A percentile compares a stretch with the other conserved stretches of the same genome.
Evolutionary conservation across 2,329 filamentous ascomycete species (phyloP).

Genomic region (Diplodia sapinea): DNA sequence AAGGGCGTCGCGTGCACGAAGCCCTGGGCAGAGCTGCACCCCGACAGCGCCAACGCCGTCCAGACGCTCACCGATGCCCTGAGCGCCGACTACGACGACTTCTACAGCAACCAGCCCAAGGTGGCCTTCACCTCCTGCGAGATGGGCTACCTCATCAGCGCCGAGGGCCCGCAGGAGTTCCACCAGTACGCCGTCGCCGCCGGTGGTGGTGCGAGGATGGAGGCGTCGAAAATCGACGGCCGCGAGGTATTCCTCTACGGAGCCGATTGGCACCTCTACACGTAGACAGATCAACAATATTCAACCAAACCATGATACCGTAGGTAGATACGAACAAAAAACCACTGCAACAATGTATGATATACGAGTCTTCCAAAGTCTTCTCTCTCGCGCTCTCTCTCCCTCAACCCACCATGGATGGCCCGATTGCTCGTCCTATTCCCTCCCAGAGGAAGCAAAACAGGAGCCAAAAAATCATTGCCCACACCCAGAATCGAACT

Average conservation of each 20-base stretch:
- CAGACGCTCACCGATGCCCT: constrained; percentile 60
- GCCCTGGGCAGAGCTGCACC: constrained; percentile 65
- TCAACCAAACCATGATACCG: too few relatives aligned
- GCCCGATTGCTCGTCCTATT: too few relatives aligned
- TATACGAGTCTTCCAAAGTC: not conserved
- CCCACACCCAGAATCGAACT: constrained; percentile 32
- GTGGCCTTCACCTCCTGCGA: constrained; percentile 62
- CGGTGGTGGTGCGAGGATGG: not conserved
- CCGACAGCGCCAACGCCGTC: constrained; percentile 58
- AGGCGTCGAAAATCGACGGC: not conserved
- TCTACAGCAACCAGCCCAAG: constrained; percentile 59
- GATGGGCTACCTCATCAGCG: constrained; percentile 61
- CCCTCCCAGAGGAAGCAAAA: not conserved
- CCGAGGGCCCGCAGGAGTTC: constrained; percentile 54
- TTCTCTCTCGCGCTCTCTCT: too few relatives aligned
- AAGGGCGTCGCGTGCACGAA: constrained; percentile 59
- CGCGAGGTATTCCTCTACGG: constrained; percentile 23
- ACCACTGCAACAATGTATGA: not conserved
- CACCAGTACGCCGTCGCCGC: not conserved
- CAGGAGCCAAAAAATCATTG: constrained; percentile 4
- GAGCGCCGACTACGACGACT: constrained; percentile 55
- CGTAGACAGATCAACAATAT: not conserved
- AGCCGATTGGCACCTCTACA: constrained; percentile 27
- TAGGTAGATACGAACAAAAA: not conserved
- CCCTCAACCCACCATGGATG: too few relatives aligned